A percentile compares a stretch with the other conserved stretches of the same genome.
Conservation (phyloP, 1,284 basidiomycete genomes). For the Cutaneotrichosporon spelunceum region DNA sequence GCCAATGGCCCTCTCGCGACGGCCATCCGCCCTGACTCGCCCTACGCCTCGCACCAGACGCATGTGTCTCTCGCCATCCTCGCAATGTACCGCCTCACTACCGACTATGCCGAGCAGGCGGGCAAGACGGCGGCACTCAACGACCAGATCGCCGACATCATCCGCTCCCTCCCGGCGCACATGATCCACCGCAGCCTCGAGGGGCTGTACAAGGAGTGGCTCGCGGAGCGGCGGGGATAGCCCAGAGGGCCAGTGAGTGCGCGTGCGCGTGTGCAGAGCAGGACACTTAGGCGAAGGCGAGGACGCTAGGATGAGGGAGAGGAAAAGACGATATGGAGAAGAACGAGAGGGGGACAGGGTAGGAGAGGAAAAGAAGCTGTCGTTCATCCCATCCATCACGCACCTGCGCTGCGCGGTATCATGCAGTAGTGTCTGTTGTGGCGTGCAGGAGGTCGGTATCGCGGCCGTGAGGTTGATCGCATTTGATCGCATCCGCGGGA, state of each 20-base stretch:
- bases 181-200: slow-evolving; percentile 83
- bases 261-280: neutral
- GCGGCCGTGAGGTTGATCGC: neutral
- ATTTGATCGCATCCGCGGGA: neutral
- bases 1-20: slow-evolving; percentile 49
- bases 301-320: too few species aligned
- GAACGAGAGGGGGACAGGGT: neutral
- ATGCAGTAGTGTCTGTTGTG: slow-evolving; percentile 6
- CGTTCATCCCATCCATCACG: neutral
- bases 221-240: slow-evolving; percentile 14
- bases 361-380: neutral
- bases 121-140: slow-evolving; percentile 70
- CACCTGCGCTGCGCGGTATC: slow-evolving; percentile 4
- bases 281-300: too few species aligned
- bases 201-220: slow-evolving; percentile 85
- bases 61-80: slow-evolving; percentile 87
- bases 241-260: slow-evolving; percentile 2
- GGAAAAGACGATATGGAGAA: neutral
- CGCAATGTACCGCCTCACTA: slow-evolving; percentile 77
- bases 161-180: slow-evolving; percentile 76
- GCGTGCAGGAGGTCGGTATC: neutral
- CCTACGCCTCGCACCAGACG: slow-evolving; percentile 81
- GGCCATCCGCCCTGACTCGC: slow-evolving; percentile 67
- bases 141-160: slow-evolving; percentile 78
- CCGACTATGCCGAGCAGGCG: slow-evolving; percentile 73